phyloP scores from a whole-genome alignment of 768 basidiomycete genomes.

The Pilatotrama ljubarskyi region DNA sequence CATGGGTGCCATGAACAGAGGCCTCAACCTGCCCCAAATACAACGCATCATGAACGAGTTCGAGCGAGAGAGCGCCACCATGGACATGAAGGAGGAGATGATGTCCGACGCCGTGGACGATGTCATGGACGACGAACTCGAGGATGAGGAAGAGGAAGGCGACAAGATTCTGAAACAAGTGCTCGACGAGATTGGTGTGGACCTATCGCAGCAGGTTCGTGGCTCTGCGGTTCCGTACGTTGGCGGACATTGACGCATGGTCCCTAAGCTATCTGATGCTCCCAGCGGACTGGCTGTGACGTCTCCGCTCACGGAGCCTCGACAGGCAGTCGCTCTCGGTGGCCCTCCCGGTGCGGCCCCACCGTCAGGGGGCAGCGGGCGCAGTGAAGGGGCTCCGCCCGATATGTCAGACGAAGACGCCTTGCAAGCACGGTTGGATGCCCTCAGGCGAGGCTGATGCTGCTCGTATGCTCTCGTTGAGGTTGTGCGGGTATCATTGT shows the following conservation, averaged over 20 bases:
- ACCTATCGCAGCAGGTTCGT: slow-evolving; percentile 78
- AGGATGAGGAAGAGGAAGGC: slow-evolving; percentile 95
- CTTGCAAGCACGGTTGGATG: slow-evolving; percentile 90
- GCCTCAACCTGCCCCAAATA: slow-evolving; percentile 92
- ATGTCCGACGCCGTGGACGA: slow-evolving; percentile 99
- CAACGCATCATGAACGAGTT: slow-evolving; percentile 98
- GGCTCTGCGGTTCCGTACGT: slow-evolving; percentile 15
- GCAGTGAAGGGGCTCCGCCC: slow-evolving; percentile 39
- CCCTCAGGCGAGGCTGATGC: slow-evolving; percentile 68
- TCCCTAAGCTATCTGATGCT: slow-evolving; percentile 72
- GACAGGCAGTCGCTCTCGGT: slow-evolving; percentile 85
- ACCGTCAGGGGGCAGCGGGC: slow-evolving; percentile 39
- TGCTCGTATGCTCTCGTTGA: too few relatives aligned
- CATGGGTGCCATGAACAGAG: slow-evolving; percentile 97
- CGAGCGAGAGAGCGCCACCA: slow-evolving; percentile 93
- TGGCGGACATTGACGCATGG: not conserved
- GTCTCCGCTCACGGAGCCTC: slow-evolving; percentile 60
- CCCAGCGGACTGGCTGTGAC: slow-evolving; percentile 69
- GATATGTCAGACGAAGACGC: slow-evolving; percentile 82
- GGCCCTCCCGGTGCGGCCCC: slow-evolving; percentile 51
- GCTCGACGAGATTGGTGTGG: slow-evolving; percentile 94
- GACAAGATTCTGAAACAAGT: slow-evolving; percentile 96
- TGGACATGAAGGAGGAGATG: slow-evolving; percentile 99
- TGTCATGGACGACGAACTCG: slow-evolving; percentile 81
- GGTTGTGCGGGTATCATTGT: not conserved